Conservation (phyloP, 768 basidiomycete genomes). For the Suillus decipiens region DNA sequence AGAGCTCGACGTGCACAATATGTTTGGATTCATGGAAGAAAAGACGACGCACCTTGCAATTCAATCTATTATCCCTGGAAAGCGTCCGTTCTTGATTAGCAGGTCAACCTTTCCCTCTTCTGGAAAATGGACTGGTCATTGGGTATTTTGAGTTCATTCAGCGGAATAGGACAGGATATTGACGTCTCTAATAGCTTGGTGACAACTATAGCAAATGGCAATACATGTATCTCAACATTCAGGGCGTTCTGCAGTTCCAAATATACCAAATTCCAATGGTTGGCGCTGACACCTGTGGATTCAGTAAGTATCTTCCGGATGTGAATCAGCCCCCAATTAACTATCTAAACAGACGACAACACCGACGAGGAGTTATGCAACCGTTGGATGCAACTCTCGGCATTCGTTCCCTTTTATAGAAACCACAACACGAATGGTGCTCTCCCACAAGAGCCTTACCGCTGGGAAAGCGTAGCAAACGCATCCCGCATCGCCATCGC, state of each 20-base stretch:
- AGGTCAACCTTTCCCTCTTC: constrained; percentile 70
- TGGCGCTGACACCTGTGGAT: constrained; percentile 65
- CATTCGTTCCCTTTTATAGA: constrained; percentile 80
- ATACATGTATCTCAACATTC: constrained; percentile 68
- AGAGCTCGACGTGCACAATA: constrained; percentile 69
- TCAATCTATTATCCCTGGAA: constrained; percentile 51
- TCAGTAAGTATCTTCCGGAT: constrained; percentile 22
- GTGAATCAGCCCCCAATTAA: background rate
- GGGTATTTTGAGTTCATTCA: constrained; percentile 42
- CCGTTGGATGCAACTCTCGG: constrained; percentile 86
- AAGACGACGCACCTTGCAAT: constrained; percentile 64
- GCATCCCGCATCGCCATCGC: constrained; percentile 71
- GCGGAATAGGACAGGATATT: background rate
- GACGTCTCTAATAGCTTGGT: constrained; percentile 48
- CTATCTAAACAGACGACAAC: constrained; percentile 43
- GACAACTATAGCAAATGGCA: constrained; percentile 79
- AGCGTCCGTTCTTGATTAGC: constrained; percentile 71
- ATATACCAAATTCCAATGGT: constrained; percentile 84
- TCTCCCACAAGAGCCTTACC: constrained; percentile 76
- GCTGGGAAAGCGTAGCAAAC: constrained; percentile 79
- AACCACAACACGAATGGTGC: constrained; percentile 74
- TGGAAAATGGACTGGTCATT: constrained; percentile 73
- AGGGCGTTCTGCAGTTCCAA: constrained; percentile 82
- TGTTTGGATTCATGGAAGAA: constrained; percentile 75
- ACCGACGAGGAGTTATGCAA: constrained; percentile 81